Base-by-base conservation (phyloP, 2,329 filamentous ascomycete species). In the Claviceps purpurea region DNA sequence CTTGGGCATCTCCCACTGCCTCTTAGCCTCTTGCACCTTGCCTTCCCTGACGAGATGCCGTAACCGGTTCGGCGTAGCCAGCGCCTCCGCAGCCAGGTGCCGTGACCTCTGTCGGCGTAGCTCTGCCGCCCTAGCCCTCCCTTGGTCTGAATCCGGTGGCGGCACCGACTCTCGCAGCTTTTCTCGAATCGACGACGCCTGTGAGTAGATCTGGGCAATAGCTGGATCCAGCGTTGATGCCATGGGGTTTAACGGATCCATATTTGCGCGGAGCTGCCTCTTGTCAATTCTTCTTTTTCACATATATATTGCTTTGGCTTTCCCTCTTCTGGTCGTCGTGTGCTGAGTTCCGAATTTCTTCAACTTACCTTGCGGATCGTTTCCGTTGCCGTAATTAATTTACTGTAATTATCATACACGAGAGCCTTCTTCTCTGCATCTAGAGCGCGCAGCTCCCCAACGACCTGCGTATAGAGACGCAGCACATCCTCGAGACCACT, bases 371-470 rank as follows among this genome's bases (percentile, higher is more conserved):
- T 89, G 49, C 87, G 79, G 62, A 98, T 98, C 3, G 91, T 97
- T 68, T 95, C 91, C 11, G 94, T 96, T 1, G 93, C 93, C n/a
- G 85, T 81, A 58, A 98, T 96, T 58, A 98, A 71, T 70, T 97
- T 97, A 59, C 86, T 93, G 68, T 97, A 98, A 65, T 98, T 98
- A 66, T 98, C 91, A 67, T 98, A 98, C 4, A 98, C 93, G 56
- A 98, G 71, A 1, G 91, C 90, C 70, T 98, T 98, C 68, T 93
- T 86, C 75, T 98, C 93, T 24, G 91, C 91, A 62, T 97, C 93
- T 18, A 98, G 75, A 2, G 88, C 90, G 40, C 89, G 74, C 47
- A 95, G 91, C 70, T 97, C 91, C 58, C 81, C 78, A 58, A 91
- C 69, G 10, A 91, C 74, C 22, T 79, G 76, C 47, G 84, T 82